Conservation (phyloP, 345 rosid species). For the Clausena lansium region DNA sequence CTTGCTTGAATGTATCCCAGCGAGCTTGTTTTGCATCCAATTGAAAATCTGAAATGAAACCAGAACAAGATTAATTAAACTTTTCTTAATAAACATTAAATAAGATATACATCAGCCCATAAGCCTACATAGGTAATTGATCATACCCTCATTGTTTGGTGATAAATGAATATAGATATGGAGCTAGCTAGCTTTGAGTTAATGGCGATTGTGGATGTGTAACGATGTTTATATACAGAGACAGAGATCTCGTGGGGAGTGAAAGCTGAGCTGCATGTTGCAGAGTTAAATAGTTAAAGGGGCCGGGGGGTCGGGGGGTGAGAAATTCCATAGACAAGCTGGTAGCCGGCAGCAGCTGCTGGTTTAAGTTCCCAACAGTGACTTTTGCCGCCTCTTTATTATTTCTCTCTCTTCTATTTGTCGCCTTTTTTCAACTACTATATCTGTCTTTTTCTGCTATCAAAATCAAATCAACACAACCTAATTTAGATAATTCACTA, state of each 20-base stretch:
- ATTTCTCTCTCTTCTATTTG: conserved; percentile 9
- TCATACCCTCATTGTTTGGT: conserved; percentile 29
- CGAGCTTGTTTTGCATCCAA: conserved; percentile 75
- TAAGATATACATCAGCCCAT: background rate
- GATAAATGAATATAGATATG: no score
- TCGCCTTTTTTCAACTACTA: conserved; percentile 15
- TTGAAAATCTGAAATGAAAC: conserved; percentile 45
- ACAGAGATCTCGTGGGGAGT: conserved; percentile 14
- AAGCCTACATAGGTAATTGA: background rate
- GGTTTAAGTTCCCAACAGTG: conserved; percentile 54
- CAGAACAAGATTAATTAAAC: background rate
- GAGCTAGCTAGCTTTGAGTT: no score
- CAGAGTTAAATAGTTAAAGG: conserved; percentile 16
- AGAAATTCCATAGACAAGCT: conserved; percentile 29
- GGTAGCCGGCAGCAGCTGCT: conserved; percentile 21
- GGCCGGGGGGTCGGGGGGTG: background rate
- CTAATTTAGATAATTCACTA: background rate
- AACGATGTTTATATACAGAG: background rate
- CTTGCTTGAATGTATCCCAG: conserved; percentile 19
- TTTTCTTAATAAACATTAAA: background rate
- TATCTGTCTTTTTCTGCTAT: background rate
- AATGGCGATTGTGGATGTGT: background rate
- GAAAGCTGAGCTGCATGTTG: conserved; percentile 4
- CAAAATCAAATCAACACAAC: background rate
- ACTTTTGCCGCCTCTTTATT: conserved; percentile 27